phyloP scores from a whole-genome alignment of 805 yeast species.

The Cyberlindnera americana region DNA sequence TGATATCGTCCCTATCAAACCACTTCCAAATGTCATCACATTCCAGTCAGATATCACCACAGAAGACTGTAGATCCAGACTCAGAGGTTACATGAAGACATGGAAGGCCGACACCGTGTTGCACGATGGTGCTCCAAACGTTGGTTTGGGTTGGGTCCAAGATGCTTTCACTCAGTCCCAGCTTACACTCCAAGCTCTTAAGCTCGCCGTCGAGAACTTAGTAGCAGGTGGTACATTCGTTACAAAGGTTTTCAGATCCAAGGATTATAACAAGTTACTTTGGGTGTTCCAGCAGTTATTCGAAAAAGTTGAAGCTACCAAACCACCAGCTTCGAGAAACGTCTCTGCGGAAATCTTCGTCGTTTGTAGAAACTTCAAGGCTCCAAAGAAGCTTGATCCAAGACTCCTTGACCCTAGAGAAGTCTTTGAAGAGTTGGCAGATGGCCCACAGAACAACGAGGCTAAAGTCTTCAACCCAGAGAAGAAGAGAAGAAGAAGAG shows the following conservation, averaged over 20 bases:
- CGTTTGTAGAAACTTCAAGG: slow-evolving; percentile 92
- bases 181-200: slow-evolving; percentile 88
- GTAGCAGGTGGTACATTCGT: slow-evolving; percentile 92
- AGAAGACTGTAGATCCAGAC: slow-evolving; percentile 91
- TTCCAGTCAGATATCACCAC: slow-evolving; percentile 98
- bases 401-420: slow-evolving; percentile 85
- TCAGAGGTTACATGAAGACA: slow-evolving; percentile 94
- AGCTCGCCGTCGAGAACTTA: slow-evolving; percentile 90
- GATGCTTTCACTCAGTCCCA: slow-evolving; percentile 99
- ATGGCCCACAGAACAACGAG: slow-evolving; percentile 73
- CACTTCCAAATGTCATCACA: slow-evolving; percentile 91
- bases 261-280: slow-evolving; percentile 93
- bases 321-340: slow-evolving; percentile 98
- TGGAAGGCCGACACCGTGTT: slow-evolving; percentile 98
- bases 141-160: slow-evolving; percentile 99
- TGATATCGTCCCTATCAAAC: slow-evolving; percentile 96
- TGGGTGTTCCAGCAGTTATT: slow-evolving; percentile 98
- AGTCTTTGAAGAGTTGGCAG: slow-evolving; percentile 89
- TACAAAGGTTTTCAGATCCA: slow-evolving; percentile 96
- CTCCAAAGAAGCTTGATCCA: slow-evolving; percentile 94
- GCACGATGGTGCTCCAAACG: slow-evolving; percentile 99
- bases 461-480: slow-evolving; percentile 95
- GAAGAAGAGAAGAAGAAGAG: slow-evolving; percentile 82
- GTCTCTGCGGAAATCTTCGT: slow-evolving; percentile 99
- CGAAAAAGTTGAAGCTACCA: slow-evolving; percentile 96